Evolutionary conservation across 1,284 basidiomycete species (phyloP).

Genomic region (Ceratorhiza oryzae-sativae): DNA sequence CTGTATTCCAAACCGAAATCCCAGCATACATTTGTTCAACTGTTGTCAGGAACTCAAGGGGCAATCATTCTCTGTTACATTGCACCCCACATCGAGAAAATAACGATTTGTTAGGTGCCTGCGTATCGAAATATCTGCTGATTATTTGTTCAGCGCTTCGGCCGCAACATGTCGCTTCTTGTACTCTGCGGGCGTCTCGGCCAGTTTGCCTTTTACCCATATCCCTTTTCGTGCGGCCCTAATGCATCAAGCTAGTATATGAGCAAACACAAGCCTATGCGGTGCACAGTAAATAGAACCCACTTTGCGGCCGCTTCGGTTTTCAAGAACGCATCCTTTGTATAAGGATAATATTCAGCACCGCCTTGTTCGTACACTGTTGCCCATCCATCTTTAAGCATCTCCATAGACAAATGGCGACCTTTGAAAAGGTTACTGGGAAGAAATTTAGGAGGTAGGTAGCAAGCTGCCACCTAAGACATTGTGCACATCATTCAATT

Average conservation of each 20-base stretch:
- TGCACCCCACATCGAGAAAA: too few species aligned
- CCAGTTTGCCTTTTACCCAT: constrained; percentile 66
- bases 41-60: too few species aligned
- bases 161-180: constrained; percentile 64
- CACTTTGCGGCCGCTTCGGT: constrained; percentile 80
- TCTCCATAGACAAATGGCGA: constrained; percentile 70
- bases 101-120: background rate
- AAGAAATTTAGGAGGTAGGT: constrained; percentile 58
- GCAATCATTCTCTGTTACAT: too few species aligned
- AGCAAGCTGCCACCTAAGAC: constrained; percentile 70
- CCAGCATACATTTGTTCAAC: background rate
- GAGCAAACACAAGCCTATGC: constrained; percentile 53
- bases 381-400: constrained; percentile 79
- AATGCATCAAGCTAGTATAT: constrained; percentile 37
- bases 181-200: constrained; percentile 80
- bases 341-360: constrained; percentile 64
- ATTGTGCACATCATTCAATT: background rate
- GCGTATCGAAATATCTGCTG: background rate
- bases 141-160: constrained; percentile 10
- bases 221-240: constrained; percentile 70
- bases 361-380: constrained; percentile 76
- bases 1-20: background rate
- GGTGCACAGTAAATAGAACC: constrained; percentile 62
- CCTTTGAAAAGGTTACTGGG: constrained; percentile 59
- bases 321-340: constrained; percentile 54